phyloP scores from a whole-genome alignment of 2,329 filamentous ascomycete genomes.

The Aureobasidium leucospermi region DNA sequence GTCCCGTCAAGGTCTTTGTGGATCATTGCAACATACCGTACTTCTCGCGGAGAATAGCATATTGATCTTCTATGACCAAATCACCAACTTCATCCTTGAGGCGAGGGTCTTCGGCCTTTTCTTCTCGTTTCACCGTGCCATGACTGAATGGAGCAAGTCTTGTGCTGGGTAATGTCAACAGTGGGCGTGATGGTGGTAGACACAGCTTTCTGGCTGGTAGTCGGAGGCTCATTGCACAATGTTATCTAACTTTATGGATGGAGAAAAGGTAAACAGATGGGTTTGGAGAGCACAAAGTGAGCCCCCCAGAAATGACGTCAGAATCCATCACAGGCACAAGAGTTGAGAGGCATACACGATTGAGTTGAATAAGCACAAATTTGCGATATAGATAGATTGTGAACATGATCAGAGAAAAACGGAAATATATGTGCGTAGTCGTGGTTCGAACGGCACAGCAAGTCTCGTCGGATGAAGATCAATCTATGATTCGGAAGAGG shows the following conservation, averaged over 20 bases:
- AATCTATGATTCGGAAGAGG: conserved; percentile 14
- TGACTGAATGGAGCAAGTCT: background rate
- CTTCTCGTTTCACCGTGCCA: background rate
- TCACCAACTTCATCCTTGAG: background rate
- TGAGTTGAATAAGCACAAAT: too few relatives aligned
- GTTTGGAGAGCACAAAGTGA: background rate
- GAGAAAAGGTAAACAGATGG: background rate
- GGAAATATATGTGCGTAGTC: background rate
- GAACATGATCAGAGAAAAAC: too few relatives aligned
- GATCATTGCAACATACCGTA: conserved; percentile 40
- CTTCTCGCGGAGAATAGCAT: conserved; percentile 48
- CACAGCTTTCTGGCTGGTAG: background rate
- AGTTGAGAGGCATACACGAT: background rate
- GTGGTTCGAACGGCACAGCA: background rate
- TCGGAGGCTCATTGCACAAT: conserved; percentile 5
- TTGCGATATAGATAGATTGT: background rate
- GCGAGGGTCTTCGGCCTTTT: conserved; percentile 9
- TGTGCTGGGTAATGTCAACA: background rate
- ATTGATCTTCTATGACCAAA: conserved; percentile 51
- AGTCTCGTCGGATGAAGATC: background rate
- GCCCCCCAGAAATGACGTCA: conserved; percentile 6
- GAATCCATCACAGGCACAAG: background rate
- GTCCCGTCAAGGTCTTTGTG: background rate
- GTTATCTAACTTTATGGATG: background rate
- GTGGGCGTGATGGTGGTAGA: background rate